A percentile compares a stretch with the other conserved stretches of the same genome.
phyloP scores from a whole-genome alignment of 768 basidiomycete species.

The Suillus discolor region DNA sequence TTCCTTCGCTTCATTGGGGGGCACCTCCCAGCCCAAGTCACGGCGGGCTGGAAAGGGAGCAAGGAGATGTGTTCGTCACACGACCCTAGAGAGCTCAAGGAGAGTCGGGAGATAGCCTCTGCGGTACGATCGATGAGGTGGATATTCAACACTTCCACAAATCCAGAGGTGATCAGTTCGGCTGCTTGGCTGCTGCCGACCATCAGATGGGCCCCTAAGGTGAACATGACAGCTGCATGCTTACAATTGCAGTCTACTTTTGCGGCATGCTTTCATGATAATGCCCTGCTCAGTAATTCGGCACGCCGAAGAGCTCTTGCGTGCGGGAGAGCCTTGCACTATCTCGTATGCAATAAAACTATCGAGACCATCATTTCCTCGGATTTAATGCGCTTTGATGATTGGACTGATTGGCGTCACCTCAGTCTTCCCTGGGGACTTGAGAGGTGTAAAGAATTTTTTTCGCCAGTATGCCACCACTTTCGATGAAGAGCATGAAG shows the following conservation, averaged over 20 bases:
- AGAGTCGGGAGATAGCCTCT: neutral
- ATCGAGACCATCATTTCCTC: neutral
- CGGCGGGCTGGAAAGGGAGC: too few species aligned
- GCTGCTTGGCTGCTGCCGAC: neutral
- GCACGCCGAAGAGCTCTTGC: conserved; percentile 1
- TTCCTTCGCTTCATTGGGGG: neutral
- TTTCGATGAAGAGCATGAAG: neutral
- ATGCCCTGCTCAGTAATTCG: neutral
- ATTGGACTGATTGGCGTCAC: too few species aligned
- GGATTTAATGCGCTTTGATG: neutral
- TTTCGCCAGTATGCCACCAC: too few species aligned
- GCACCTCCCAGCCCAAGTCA: neutral
- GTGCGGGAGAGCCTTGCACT: neutral
- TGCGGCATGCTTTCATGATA: neutral
- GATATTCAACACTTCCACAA: conserved; percentile 22
- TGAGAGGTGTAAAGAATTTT: too few species aligned
- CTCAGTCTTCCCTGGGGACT: too few species aligned
- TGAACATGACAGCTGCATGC: neutral
- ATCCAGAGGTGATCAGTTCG: conserved; percentile 12
- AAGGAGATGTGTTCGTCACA: neutral
- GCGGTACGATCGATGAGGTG: conserved; percentile 12
- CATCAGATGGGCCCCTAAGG: neutral
- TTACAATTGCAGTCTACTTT: neutral
- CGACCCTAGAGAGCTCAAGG: neutral
- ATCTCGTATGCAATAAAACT: neutral